phyloP scores from a whole-genome alignment of 441 rosid genomes.

The Jatropha multifida region DNA sequence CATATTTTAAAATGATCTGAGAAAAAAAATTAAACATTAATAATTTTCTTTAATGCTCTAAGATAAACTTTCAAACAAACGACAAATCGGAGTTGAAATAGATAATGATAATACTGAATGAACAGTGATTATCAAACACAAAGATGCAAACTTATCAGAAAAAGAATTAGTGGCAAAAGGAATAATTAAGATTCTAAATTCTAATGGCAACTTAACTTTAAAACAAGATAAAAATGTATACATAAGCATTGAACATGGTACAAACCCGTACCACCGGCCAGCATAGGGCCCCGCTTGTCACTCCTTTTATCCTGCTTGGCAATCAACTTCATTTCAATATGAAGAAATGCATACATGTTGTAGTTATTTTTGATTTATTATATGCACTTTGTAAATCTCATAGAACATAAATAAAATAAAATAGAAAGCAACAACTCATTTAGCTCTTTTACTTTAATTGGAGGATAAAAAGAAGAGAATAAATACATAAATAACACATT shows the following conservation, averaged over 20 bases:
- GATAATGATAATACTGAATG: too few species aligned
- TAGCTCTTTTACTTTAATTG: constrained; percentile 28
- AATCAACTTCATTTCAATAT: not conserved
- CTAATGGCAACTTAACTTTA: not conserved
- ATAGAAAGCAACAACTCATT: constrained; percentile 28
- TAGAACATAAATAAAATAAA: constrained; percentile 10
- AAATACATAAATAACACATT: constrained; percentile 35
- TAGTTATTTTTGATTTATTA: too few species aligned
- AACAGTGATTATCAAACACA: too few species aligned
- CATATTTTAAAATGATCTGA: too few species aligned
- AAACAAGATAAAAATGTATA: constrained; percentile 10
- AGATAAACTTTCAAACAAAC: too few species aligned
- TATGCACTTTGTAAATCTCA: too few species aligned
- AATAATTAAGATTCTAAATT: not conserved
- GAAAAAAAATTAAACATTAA: too few species aligned
- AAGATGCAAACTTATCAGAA: too few species aligned
- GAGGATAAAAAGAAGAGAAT: constrained; percentile 36
- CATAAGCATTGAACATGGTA: constrained; percentile 15
- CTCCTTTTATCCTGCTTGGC: not conserved
- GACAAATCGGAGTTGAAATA: too few species aligned
- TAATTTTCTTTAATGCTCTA: too few species aligned
- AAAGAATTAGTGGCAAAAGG: too few species aligned
- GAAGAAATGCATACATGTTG: too few species aligned
- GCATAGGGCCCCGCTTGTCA: constrained; percentile 1
- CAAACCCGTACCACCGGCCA: constrained; percentile 24